Evolutionary conservation across 306 rosid species (phyloP).

Genomic region (Vigna mungo): DNA sequence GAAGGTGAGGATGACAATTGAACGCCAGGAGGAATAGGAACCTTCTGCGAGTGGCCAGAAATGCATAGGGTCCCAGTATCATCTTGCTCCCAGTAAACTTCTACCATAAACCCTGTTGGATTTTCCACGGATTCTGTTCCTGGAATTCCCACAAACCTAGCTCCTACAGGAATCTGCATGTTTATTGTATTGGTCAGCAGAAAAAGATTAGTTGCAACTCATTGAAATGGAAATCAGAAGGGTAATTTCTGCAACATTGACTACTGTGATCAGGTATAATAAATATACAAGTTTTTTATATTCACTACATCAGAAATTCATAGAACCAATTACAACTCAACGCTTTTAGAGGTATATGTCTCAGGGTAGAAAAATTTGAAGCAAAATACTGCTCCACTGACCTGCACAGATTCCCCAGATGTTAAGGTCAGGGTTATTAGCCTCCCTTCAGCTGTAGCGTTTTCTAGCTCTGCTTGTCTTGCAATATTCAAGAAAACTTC

Average conservation of each 20-base stretch:
- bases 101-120: conserved; percentile 80
- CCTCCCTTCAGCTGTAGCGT: conserved; percentile 79
- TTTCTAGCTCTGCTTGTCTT: conserved; percentile 82
- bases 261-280: background rate
- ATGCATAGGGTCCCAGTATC: conserved; percentile 77
- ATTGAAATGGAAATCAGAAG: background rate
- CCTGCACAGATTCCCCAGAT: conserved; percentile 69
- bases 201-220: background rate
- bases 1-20: conserved; percentile 45
- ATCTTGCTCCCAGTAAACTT: conserved; percentile 89
- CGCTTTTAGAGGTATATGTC: conserved; percentile 15
- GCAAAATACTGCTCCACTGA: conserved; percentile 37
- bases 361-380: background rate
- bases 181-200: conserved; percentile 35
- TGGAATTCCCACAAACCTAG: conserved; percentile 80
- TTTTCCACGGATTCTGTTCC: conserved; percentile 69
- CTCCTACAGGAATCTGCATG: conserved; percentile 77
- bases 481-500: conserved; percentile 95
- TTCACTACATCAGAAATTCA: background rate
- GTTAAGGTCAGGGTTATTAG: conserved; percentile 62
- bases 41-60: conserved; percentile 66
- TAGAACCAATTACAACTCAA: conserved; percentile 1
- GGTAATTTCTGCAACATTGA: conserved; percentile 3
- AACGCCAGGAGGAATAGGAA: conserved; percentile 55
- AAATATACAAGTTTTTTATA: background rate